Evolutionary conservation across 129 eudicot species (phyloP).

Genomic region (Arctium minus): DNA sequence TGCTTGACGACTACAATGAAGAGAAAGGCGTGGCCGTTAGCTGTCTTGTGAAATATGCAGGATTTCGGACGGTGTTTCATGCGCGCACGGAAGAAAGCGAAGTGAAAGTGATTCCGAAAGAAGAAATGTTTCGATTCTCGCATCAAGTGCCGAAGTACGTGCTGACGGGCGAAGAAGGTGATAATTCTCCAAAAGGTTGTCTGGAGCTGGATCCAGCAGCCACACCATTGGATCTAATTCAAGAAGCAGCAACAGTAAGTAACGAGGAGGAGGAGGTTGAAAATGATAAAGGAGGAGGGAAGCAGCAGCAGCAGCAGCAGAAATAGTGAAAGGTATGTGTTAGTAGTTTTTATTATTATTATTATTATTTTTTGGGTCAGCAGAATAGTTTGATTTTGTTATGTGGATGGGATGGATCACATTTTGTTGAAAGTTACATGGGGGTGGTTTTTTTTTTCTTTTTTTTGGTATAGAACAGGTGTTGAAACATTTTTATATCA

Average conservation of each 20-base stretch:
- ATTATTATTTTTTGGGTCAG: neutral
- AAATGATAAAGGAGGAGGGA: neutral
- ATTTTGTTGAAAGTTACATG: too few species aligned
- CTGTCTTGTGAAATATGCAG: constrained; percentile 61
- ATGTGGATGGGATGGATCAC: neutral
- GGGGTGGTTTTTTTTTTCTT: neutral
- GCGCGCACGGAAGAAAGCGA: constrained; percentile 31
- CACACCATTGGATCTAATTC: constrained; percentile 81
- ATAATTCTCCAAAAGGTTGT: constrained; percentile 73
- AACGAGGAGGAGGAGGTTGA: constrained; percentile 2
- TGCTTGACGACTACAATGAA: constrained; percentile 68
- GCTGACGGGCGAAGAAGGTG: constrained; percentile 66
- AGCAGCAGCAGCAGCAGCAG: neutral
- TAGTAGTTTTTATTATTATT: neutral
- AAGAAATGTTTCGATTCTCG: constrained; percentile 89
- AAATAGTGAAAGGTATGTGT: constrained; percentile 22
- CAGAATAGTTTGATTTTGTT: constrained; percentile 19
- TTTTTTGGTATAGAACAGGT: constrained; percentile 23
- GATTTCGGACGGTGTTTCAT: constrained; percentile 73
- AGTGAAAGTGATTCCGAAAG: constrained; percentile 54
- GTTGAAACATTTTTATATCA: constrained; percentile 12
- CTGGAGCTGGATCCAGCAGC: constrained; percentile 95
- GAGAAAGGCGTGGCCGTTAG: constrained; percentile 65
- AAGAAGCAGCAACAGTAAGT: constrained; percentile 22
- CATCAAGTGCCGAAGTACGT: constrained; percentile 72